These are phyloP conservation scores for Solanum clarkiae DNA, from an alignment of 257 asterid genomes.

Conservation along the genomic window DNA sequence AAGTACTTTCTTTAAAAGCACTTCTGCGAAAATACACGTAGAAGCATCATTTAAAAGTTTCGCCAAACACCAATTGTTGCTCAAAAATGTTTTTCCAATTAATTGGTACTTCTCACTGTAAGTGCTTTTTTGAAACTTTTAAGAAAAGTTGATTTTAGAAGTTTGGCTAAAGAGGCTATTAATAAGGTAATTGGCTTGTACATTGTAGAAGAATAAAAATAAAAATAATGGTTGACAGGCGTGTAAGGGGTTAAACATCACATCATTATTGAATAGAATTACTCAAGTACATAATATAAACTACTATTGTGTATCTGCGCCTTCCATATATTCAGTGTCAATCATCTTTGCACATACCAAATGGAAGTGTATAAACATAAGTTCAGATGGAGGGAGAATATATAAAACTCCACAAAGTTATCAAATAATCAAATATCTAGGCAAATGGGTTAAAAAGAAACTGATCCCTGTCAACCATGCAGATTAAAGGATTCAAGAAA, in stretches of 20 bases:
- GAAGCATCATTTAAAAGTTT: neutral
- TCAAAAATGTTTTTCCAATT: neutral
- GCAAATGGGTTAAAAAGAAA: neutral
- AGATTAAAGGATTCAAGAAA: neutral
- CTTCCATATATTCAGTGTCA: neutral
- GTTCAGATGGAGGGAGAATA: neutral
- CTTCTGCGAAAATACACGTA: neutral
- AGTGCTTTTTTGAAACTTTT: neutral
- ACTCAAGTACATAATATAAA: neutral
- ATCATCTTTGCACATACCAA: neutral
- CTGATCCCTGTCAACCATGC: neutral
- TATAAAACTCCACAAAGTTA: neutral
- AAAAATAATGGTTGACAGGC: neutral
- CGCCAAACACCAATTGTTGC: neutral
- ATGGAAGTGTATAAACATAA: neutral
- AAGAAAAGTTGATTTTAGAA: neutral
- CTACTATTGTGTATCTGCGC: neutral
- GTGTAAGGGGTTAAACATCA: neutral
- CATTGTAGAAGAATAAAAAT: neutral
- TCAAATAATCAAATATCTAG: neutral
- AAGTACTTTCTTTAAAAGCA: neutral
- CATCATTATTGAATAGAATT: neutral
- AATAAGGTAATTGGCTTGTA: neutral
- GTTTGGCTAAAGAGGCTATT: neutral
- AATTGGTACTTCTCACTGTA: neutral